Base-by-base conservation (phyloP, 163 green algal genomes). In the Volvox carteri region DNA sequence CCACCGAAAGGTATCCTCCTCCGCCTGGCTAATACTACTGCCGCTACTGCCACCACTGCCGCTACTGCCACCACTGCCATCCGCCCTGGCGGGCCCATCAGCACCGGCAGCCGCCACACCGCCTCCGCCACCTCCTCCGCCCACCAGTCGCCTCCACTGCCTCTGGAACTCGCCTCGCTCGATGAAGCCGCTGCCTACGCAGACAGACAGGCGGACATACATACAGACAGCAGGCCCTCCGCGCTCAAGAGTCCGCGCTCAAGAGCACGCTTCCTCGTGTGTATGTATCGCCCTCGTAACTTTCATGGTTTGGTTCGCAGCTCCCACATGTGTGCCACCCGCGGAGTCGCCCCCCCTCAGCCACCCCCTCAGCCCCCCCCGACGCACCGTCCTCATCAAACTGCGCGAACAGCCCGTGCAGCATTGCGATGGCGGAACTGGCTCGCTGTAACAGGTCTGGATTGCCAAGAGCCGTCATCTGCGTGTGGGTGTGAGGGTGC, bases 381-480 rank as follows among this genome's bases (percentile, higher is more conserved):
- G n/a, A n/a, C n/a, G n/a, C n/a, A 94, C 92, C 90, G 92, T 97
- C 92, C 7, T 85, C 85, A 87, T 98, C 96, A 41, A 97, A 97
- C 28, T 88, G 72, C 23, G 65, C 58, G 68, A 98, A 98, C 46
- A 98, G 92, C 79, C 90, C 90, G 4, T 91, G 89, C 30, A 98
- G 92, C 48, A 92, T 87, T 19, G 90, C 35, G 50, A 98, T 90
- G 11, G 90, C 92, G n/a, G 73, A 90, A 52, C 89, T 95, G 19
- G 97, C 93, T 37, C 96, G 93, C 92, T 98, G 91, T 84, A 99
- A 92, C 87, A 99, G 94, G 58, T 88, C 85, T 0, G 97, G 96
- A 86, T 97, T 97, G 67, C 96, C 97, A 83, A 99, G 93, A 4
- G 96, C 96, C 11, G 97, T 99, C 18, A 98, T 90, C 93, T 97